phyloP scores from a whole-genome alignment of 2,329 filamentous ascomycete genomes.

The Aspergillus fischeri region DNA sequence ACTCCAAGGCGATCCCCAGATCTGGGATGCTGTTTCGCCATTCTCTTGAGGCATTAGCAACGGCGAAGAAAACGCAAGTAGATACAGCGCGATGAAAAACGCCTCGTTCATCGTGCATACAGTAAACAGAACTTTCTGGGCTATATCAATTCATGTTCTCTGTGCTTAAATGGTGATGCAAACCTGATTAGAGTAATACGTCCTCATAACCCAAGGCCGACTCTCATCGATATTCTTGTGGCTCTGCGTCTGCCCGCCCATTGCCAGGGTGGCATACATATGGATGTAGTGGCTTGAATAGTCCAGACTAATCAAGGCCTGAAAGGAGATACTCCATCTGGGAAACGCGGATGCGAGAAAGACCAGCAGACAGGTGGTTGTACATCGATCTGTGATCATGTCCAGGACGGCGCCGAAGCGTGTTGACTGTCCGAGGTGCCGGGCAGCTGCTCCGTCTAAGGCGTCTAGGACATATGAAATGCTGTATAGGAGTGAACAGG shows the following conservation, averaged over 20 bases:
- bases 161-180: slow-evolving; percentile 11
- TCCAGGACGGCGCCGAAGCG: slow-evolving; percentile 90
- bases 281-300: slow-evolving; percentile 87
- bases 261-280: slow-evolving; percentile 68
- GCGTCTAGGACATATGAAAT: slow-evolving; percentile 90
- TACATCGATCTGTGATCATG: slow-evolving; percentile 96
- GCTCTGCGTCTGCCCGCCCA: slow-evolving; percentile 70
- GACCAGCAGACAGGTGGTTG: slow-evolving; percentile 84
- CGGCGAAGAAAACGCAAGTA: slow-evolving; percentile 89
- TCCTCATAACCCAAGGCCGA: slow-evolving; percentile 77
- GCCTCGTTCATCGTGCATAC: slow-evolving; percentile 84
- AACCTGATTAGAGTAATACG: slow-evolving; percentile 73
- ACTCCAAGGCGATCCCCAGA: slow-evolving; percentile 59
- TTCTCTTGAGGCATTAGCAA: slow-evolving; percentile 75
- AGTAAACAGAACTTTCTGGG: slow-evolving; percentile 75
- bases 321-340: slow-evolving; percentile 84
- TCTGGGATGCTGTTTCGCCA: slow-evolving; percentile 43
- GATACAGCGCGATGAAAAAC: slow-evolving; percentile 94
- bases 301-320: slow-evolving; percentile 83
- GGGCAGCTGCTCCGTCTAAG: slow-evolving; percentile 84
- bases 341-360: slow-evolving; percentile 93
- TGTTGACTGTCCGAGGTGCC: slow-evolving; percentile 77
- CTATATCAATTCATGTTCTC: background rate
- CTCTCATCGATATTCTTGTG: slow-evolving; percentile 89
- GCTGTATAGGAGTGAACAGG: slow-evolving; percentile 76